A percentile compares a stretch with the other conserved stretches of the same genome.
These are phyloP conservation scores for Saposhnikovia divaricata DNA, from an alignment of 129 eudicot species.

Conservation along the genomic window DNA sequence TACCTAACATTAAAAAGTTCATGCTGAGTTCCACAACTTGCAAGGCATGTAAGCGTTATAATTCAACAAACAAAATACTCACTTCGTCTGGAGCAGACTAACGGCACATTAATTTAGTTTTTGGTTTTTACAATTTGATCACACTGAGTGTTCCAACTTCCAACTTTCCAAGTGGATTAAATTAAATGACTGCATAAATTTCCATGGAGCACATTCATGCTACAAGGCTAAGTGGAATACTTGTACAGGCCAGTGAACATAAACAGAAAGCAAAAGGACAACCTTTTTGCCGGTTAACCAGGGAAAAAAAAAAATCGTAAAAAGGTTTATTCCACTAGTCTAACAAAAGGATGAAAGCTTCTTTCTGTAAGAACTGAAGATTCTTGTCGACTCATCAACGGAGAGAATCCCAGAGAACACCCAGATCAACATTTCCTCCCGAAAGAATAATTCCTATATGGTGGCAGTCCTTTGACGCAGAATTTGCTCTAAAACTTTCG, in stretches of 20 bases:
- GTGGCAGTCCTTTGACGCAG: conserved; percentile 46
- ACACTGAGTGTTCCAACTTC: not conserved
- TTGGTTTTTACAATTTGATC: too few species aligned
- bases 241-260: not conserved
- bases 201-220: not conserved
- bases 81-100: too few species aligned
- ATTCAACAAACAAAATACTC: too few species aligned
- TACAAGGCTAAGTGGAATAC: not conserved
- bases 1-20: too few species aligned
- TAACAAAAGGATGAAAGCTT: not conserved
- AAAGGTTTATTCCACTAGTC: not conserved
- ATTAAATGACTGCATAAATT: not conserved
- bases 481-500: conserved; percentile 49
- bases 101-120: not conserved
- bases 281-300: not conserved
- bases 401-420: conserved; percentile 64
- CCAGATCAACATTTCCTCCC: conserved; percentile 90
- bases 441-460: conserved; percentile 74
- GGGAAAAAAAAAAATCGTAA: not conserved
- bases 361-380: not conserved
- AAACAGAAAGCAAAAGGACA: not conserved
- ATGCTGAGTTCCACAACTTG: too few species aligned
- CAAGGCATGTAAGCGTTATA: too few species aligned
- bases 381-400: conserved; percentile 11
- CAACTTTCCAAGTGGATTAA: not conserved